phyloP scores from a whole-genome alignment of 2,329 filamentous ascomycete genomes.

The Dactylonectria macrodidyma region DNA sequence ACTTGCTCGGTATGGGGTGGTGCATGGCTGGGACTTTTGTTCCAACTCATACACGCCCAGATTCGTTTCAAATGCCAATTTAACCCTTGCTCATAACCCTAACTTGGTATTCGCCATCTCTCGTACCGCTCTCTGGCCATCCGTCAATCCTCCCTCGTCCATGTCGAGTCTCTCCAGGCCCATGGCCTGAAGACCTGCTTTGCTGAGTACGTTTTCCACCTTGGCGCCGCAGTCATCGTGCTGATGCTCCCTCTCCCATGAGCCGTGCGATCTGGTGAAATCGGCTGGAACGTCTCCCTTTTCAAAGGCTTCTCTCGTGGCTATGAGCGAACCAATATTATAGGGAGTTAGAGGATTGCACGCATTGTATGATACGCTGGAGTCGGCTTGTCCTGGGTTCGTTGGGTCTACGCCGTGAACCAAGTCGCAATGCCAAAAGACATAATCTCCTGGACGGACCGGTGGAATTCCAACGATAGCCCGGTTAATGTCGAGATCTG shows the following conservation, averaged over 20 bases:
- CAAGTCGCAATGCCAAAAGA: constrained; percentile 82
- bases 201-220: constrained; percentile 46
- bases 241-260: constrained; percentile 71
- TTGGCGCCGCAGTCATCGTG: constrained; percentile 59
- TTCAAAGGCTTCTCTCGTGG: constrained; percentile 76
- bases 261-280: constrained; percentile 66
- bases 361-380: constrained; percentile 84
- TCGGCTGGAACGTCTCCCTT: constrained; percentile 74
- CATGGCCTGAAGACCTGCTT: constrained; percentile 24
- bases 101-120: neutral
- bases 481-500: constrained; percentile 73
- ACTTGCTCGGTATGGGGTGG: too few relatives aligned
- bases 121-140: neutral
- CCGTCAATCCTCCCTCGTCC: neutral
- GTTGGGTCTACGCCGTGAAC: constrained; percentile 85
- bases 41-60: too few relatives aligned
- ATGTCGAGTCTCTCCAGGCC: constrained; percentile 13
- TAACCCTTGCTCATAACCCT: neutral
- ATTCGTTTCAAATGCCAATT: too few relatives aligned
- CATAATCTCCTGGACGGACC: constrained; percentile 78
- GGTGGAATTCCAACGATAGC: constrained; percentile 77
- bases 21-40: too few relatives aligned
- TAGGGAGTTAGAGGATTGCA: constrained; percentile 80
- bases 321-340: constrained; percentile 76
- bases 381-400: constrained; percentile 78